Conservation (phyloP, 768 basidiomycete species). For the Trametes cubensis region DNA sequence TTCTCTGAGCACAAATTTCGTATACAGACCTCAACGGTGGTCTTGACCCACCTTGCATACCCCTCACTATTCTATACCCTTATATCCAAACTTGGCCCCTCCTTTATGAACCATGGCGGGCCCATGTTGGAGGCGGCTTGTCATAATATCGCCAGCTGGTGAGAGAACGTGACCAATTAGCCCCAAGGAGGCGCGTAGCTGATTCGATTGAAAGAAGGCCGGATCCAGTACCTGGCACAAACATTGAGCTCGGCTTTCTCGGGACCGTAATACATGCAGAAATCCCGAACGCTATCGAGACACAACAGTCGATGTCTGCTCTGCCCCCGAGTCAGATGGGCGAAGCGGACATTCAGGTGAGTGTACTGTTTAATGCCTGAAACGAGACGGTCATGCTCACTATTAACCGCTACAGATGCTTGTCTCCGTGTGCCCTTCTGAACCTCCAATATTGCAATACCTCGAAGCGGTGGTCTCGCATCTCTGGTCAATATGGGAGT, state of each 20-base stretch:
- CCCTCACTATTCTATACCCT: conserved; percentile 78
- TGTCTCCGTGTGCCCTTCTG: conserved; percentile 61
- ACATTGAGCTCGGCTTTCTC: conserved; percentile 81
- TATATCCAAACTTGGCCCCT: conserved; percentile 71
- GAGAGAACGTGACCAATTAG: conserved; percentile 33
- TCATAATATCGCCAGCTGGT: conserved; percentile 86
- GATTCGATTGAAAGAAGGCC: conserved; percentile 59
- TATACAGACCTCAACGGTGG: conserved; percentile 73
- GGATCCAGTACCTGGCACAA: conserved; percentile 65
- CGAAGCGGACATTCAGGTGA: conserved; percentile 16
- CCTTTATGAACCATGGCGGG: conserved; percentile 71
- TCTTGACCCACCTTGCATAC: conserved; percentile 78
- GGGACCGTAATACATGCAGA: conserved; percentile 75
- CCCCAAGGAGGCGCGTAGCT: background rate
- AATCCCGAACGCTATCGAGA: conserved; percentile 67
- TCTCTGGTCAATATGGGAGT: conserved; percentile 92
- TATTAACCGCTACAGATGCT: conserved; percentile 51
- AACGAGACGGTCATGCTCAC: background rate
- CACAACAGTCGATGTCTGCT: conserved; percentile 54
- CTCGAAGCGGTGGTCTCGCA: conserved; percentile 68
- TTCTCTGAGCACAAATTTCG: conserved; percentile 9
- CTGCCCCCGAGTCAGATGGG: conserved; percentile 1
- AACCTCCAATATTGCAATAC: conserved; percentile 58
- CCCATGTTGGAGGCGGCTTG: conserved; percentile 87
- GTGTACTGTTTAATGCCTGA: background rate